phyloP scores from a whole-genome alignment of 345 rosid genomes.

The Syzygium aqueum region DNA sequence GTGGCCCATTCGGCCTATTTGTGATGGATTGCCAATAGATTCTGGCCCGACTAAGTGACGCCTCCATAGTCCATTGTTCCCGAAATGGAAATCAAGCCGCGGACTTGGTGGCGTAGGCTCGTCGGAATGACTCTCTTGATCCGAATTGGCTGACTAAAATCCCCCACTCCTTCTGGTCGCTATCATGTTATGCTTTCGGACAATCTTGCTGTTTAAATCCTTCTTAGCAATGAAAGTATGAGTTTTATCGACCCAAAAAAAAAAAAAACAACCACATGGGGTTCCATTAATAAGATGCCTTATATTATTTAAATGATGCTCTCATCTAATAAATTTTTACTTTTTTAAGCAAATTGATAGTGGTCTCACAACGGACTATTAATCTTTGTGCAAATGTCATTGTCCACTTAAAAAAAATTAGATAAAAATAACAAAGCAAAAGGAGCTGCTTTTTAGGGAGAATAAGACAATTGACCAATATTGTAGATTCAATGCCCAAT shows the following conservation, averaged over 20 bases:
- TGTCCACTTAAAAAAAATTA: background rate
- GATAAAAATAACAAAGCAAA: background rate
- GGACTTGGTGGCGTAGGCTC: background rate
- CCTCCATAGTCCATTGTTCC: background rate
- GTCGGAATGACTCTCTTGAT: background rate
- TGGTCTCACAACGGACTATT: background rate
- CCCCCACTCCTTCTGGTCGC: too few species aligned
- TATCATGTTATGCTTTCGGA: too few species aligned
- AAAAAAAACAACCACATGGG: background rate
- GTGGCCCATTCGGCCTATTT: too few species aligned
- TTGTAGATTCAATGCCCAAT: background rate
- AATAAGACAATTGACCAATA: background rate
- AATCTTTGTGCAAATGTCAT: background rate
- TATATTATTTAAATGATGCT: background rate
- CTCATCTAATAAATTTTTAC: background rate
- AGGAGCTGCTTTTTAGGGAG: background rate
- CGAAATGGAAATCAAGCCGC: background rate
- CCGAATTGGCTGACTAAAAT: background rate
- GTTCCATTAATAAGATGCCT: background rate
- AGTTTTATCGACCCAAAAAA: background rate
- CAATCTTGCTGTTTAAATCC: background rate
- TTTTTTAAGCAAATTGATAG: background rate
- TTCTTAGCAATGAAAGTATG: background rate
- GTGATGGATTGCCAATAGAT: too few species aligned
- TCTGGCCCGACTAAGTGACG: too few species aligned